A percentile compares a stretch with the other conserved stretches of the same genome.
Conservation (phyloP, 2,329 filamentous ascomycete species). For the Pseudogymnoascus sp. region DNA sequence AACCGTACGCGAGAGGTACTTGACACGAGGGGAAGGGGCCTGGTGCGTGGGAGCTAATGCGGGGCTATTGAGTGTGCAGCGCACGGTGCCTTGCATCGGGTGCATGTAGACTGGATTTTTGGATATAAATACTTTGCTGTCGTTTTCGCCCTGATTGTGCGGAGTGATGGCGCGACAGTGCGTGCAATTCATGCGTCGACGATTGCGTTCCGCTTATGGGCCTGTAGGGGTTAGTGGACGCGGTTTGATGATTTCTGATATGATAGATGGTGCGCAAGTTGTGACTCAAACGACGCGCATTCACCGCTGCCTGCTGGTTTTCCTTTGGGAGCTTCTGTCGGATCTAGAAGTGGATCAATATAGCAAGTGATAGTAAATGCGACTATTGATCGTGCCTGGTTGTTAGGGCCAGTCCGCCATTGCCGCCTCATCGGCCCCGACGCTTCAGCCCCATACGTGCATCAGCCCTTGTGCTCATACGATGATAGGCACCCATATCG, state of each 20-base stretch:
- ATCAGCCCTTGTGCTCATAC: background rate
- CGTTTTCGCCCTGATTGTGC: background rate
- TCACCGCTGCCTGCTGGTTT: background rate
- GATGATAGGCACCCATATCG: background rate
- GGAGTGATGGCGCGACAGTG: background rate
- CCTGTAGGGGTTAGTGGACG: background rate
- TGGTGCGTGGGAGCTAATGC: slow-evolving; percentile 3
- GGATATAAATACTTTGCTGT: background rate
- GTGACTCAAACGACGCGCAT: too few species aligned
- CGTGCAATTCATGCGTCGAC: background rate
- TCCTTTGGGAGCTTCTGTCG: too few species aligned
- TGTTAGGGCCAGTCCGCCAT: background rate
- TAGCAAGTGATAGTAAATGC: background rate
- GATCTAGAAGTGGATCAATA: background rate
- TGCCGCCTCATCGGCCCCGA: background rate
- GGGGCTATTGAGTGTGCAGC: slow-evolving; percentile 6
- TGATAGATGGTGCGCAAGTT: background rate
- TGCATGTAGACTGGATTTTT: background rate
- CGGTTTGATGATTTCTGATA: background rate
- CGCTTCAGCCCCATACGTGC: background rate
- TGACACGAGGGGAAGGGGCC: background rate
- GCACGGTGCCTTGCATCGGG: slow-evolving; percentile 12
- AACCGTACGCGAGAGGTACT: background rate
- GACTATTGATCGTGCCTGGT: background rate
- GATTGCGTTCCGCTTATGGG: background rate